phyloP scores from a whole-genome alignment of 2,329 filamentous ascomycete species.

The Teratosphaeria epicoccoides region DNA sequence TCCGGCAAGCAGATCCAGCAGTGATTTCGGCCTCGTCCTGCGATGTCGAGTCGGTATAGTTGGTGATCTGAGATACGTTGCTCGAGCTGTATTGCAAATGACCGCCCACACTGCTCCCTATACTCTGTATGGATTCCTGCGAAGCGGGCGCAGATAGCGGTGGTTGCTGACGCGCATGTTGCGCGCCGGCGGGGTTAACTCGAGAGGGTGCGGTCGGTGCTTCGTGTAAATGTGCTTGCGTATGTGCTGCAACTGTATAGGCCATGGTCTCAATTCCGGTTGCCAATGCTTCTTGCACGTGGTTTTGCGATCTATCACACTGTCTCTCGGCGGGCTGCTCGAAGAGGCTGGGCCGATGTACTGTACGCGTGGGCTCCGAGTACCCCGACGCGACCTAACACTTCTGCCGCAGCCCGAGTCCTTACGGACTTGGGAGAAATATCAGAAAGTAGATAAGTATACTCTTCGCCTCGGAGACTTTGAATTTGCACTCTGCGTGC shows the following conservation, averaged over 20 bases:
- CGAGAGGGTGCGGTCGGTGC: not conserved
- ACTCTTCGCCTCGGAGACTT: no score
- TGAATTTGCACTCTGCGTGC: no score
- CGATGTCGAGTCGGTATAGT: conserved; percentile 22
- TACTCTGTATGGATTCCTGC: conserved; percentile 21
- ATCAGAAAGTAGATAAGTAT: no score
- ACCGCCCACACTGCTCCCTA: conserved; percentile 12
- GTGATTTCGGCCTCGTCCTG: conserved; percentile 12
- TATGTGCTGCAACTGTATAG: conserved; percentile 7
- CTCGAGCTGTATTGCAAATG: conserved; percentile 15
- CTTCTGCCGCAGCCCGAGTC: no score
- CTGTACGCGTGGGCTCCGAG: no score
- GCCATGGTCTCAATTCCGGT: conserved; percentile 9
- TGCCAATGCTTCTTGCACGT: not conserved
- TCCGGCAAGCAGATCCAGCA: not conserved
- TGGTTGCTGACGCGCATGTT: conserved; percentile 18
- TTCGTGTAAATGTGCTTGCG: conserved; percentile 9
- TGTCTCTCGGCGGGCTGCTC: no score
- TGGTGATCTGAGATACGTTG: conserved; percentile 21
- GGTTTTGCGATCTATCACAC: not conserved
- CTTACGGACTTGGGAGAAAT: no score
- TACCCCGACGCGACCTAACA: no score
- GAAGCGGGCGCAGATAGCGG: conserved; percentile 20
- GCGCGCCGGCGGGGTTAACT: conserved; percentile 3
- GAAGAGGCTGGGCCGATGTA: no score